Conservation (phyloP, 164 flowering plant species). For the Nymphaea colorata region DNA sequence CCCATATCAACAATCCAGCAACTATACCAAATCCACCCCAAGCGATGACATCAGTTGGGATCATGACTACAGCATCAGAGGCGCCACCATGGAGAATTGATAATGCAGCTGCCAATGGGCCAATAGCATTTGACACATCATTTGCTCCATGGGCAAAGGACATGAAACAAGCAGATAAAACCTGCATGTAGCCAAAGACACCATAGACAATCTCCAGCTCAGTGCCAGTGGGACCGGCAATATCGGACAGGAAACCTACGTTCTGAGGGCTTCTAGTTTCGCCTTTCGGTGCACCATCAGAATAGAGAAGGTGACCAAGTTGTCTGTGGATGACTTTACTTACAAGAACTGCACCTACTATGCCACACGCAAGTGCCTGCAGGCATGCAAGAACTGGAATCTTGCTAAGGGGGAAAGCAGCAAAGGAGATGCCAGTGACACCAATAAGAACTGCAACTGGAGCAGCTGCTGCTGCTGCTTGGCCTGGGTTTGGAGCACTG, state of each 20-base stretch:
- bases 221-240: slow-evolving; percentile 91
- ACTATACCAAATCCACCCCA: slow-evolving; percentile 99
- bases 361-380: slow-evolving; percentile 74
- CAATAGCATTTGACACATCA: slow-evolving; percentile 97
- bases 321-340: slow-evolving; percentile 53
- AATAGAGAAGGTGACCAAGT: slow-evolving; percentile 66
- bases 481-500: slow-evolving; percentile 95
- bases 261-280: slow-evolving; percentile 17
- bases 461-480: slow-evolving; percentile 95
- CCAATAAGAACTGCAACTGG: slow-evolving; percentile 85
- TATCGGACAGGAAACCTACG: slow-evolving; percentile 63
- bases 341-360: slow-evolving; percentile 60
- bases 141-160: slow-evolving; percentile 99
- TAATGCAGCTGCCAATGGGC: slow-evolving; percentile 90
- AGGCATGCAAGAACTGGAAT: slow-evolving; percentile 36
- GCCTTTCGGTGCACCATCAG: slow-evolving; percentile 21
- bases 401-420: slow-evolving; percentile 82
- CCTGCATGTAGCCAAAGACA: slow-evolving; percentile 96
- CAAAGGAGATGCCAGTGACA: slow-evolving; percentile 68
- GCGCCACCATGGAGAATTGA: slow-evolving; percentile 74
- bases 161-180: slow-evolving; percentile 98
- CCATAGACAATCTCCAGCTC: slow-evolving; percentile 88
- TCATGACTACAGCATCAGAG: slow-evolving; percentile 59
- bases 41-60: slow-evolving; percentile 86
- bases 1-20: slow-evolving; percentile 94